Conservation (phyloP, 2,329 filamentous ascomycete species). For the Colletotrichum shisoi region DNA sequence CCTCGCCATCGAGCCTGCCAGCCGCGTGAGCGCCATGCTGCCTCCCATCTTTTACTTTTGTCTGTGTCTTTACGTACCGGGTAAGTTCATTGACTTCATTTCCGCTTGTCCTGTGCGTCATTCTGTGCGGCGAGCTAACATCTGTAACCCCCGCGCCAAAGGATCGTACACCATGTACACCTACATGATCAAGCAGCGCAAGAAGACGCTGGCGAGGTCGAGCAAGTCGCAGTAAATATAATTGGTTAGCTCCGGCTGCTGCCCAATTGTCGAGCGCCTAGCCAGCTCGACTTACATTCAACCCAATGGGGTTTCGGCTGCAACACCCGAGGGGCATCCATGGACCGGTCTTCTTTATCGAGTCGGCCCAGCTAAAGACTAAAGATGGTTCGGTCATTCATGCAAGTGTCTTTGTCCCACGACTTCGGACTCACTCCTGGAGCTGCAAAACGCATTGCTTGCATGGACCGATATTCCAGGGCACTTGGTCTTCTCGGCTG, state of each 20-base stretch:
- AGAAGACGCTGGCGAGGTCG: slow-evolving; percentile 72
- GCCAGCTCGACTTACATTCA: not conserved
- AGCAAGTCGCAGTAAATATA: slow-evolving; percentile 2
- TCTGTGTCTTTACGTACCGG: slow-evolving; percentile 79
- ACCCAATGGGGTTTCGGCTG: slow-evolving; percentile 12
- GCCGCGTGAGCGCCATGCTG: slow-evolving; percentile 55
- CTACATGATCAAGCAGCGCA: slow-evolving; percentile 91
- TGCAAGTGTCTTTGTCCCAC: no score
- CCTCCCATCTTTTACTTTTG: slow-evolving; percentile 70
- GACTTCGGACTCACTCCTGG: no score
- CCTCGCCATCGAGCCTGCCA: slow-evolving; percentile 68
- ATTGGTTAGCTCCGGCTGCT: no score
- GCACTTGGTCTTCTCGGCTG: no score
- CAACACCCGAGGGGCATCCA: slow-evolving; percentile 1
- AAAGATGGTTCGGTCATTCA: no score
- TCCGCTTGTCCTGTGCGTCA: accelerated
- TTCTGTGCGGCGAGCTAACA: not conserved
- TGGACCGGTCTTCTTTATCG: not conserved
- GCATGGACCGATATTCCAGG: no score
- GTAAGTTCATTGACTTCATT: slow-evolving; percentile 56
- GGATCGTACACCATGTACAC: slow-evolving; percentile 80
- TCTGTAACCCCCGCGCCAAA: not conserved
- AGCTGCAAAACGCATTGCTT: no score
- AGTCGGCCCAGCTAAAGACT: no score
- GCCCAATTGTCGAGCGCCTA: no score